These are phyloP conservation scores for Phymatotrichopsis omnivora DNA, from an alignment of 2,329 filamentous ascomycete genomes.

Conservation along the genomic window DNA sequence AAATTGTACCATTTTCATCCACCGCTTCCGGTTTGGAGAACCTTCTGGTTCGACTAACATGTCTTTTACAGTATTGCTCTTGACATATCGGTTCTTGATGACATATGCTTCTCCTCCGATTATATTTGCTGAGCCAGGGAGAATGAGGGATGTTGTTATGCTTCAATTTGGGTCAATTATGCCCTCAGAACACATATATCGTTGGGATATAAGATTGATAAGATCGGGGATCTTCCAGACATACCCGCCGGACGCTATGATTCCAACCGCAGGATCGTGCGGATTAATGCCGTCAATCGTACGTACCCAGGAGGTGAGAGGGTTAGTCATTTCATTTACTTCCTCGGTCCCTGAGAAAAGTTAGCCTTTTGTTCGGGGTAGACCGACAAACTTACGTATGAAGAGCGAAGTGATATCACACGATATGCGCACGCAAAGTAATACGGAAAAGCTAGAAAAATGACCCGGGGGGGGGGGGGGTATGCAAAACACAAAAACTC, in stretches of 20 bases:
- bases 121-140: conserved; percentile 40
- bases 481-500: too few relatives aligned
- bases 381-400: too few relatives aligned
- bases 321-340: conserved; percentile 36
- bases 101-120: conserved; percentile 40
- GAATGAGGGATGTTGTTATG: conserved; percentile 37
- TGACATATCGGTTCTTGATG: conserved; percentile 36
- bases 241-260: conserved; percentile 40
- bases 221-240: too few relatives aligned
- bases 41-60: conserved; percentile 35
- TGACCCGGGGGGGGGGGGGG: too few relatives aligned
- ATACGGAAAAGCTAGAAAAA: too few relatives aligned
- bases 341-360: conserved; percentile 32
- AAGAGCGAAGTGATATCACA: too few relatives aligned
- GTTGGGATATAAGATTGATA: too few relatives aligned
- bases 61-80: conserved; percentile 36
- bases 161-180: conserved; percentile 1
- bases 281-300: conserved; percentile 38
- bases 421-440: too few relatives aligned
- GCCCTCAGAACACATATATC: conserved; percentile 3
- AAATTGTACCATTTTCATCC: background rate
- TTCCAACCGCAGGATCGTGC: conserved; percentile 36
- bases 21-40: background rate
- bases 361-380: background rate
- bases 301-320: conserved; percentile 37